Evolutionary conservation across 1,284 basidiomycete genomes (phyloP), one percentile per base, ranked within the genome.

Genomic region (Boletus sp.): DNA sequence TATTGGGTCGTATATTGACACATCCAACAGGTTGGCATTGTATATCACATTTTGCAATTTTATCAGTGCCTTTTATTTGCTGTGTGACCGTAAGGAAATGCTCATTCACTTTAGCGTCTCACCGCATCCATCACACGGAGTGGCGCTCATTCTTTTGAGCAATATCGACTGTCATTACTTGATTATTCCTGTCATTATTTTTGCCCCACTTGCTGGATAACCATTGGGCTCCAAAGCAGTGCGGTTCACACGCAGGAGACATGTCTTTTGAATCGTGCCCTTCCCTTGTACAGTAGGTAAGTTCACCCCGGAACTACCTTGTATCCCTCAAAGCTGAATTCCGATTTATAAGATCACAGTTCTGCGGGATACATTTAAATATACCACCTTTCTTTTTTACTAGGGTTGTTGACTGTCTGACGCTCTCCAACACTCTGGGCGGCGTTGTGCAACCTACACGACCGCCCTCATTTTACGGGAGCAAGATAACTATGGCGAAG

Each of bases 361-460:
- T 40, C 10, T 27, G 27, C 14, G 4, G 9, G 8, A 26, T 51
- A 8, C 16, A 41, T 46, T 10, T 6, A 33, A 60, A 50, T 51
- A 44, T 10, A 45, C 51, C 23, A 38, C 40, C 32, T 37, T 36
- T 7, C 22, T n/a, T 39, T 16, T 37, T 23, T 34, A 5, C 37
- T 12, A 17, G 40, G 23, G 37, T 35, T 26, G 13, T 41, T 41
- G 17, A 26, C 12, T 16, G 20, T 29, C 27, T 2, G 14, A 46
- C 35, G 87, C 87, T 89, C 86, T 77, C 75, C 75, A 74, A 90
- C 88, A 91, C 88, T 91, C 88, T 90, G 88, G 84, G 78, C 81
- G 79, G 77, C 83, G 86, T 82, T 74, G 54, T 62, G 47, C 49
- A 58, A 61, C 54, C 62, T 62, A 88, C 81, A 81, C 83, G 84